Percentiles rank a stretch among this genome's conserved stretches.
Conservation (phyloP, 2,329 filamentous ascomycete species). For the Endocalyx cinctus region DNA sequence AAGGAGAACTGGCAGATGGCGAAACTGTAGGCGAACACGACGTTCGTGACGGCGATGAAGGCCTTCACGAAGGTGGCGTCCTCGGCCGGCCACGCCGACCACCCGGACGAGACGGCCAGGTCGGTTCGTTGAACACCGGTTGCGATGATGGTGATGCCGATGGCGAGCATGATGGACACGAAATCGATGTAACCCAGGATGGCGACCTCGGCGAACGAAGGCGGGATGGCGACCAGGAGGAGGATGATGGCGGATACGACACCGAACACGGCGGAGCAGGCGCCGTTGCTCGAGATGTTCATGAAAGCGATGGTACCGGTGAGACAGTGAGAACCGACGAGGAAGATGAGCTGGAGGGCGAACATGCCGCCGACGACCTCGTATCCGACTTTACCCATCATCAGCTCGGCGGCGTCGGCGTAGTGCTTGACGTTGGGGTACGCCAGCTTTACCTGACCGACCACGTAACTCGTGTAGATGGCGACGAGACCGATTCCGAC, state of each 20-base stretch:
- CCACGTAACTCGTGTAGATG: constrained; percentile 44
- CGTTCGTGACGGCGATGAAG: constrained; percentile 54
- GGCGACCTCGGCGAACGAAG: constrained; percentile 54
- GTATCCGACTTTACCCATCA: constrained; percentile 48
- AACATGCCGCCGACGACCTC: constrained; percentile 51
- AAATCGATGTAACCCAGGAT: constrained; percentile 57
- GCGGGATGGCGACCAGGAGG: constrained; percentile 49
- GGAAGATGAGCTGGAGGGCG: constrained; percentile 55
- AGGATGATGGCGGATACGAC: constrained; percentile 51
- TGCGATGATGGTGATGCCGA: constrained; percentile 55
- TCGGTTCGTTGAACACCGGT: constrained; percentile 39
- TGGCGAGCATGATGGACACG: constrained; percentile 51
- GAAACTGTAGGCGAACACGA: constrained; percentile 56
- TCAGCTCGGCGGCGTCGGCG: constrained; percentile 53
- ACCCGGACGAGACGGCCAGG: constrained; percentile 16
- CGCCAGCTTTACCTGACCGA: constrained; percentile 37
- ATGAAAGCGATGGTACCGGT: constrained; percentile 60
- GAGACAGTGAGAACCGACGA: constrained; percentile 59
- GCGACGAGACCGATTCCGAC: constrained; percentile 40
- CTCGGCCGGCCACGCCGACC: constrained; percentile 27
- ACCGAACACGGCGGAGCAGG: constrained; percentile 55
- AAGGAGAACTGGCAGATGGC: constrained; percentile 33
- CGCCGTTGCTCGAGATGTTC: constrained; percentile 49
- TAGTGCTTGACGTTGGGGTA: constrained; percentile 28
- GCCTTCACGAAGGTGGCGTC: constrained; percentile 39